Percentiles rank a stretch among this genome's conserved stretches.
Conservation (phyloP, 2,329 filamentous ascomycete genomes). For the Alternaria longipes region DNA sequence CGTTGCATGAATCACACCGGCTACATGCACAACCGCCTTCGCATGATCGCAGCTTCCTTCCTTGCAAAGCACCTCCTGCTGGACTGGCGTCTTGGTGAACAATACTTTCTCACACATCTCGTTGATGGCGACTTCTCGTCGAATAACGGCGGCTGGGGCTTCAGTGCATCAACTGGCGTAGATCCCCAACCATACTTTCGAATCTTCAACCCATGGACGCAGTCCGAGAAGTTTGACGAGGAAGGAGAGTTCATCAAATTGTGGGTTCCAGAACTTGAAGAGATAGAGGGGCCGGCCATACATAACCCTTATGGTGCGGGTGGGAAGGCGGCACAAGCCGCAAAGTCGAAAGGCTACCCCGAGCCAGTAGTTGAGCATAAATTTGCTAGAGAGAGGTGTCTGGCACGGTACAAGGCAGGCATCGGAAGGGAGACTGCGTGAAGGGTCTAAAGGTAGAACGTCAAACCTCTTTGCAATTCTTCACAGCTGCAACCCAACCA, state of each 20-base stretch:
- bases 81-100: slow-evolving; percentile 61
- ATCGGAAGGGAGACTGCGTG: slow-evolving; percentile 61
- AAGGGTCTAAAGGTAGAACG: background rate
- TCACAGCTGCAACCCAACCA: background rate
- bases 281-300: slow-evolving; percentile 71
- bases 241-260: slow-evolving; percentile 81
- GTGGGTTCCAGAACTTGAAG: slow-evolving; percentile 80
- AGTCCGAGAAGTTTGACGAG: slow-evolving; percentile 86
- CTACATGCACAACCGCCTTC: slow-evolving; percentile 63
- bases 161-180: slow-evolving; percentile 73
- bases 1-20: slow-evolving; percentile 59
- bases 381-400: slow-evolving; percentile 70
- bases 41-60: slow-evolving; percentile 62
- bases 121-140: slow-evolving; percentile 60
- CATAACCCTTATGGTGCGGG: slow-evolving; percentile 82
- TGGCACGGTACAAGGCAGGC: slow-evolving; percentile 75
- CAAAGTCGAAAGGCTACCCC: slow-evolving; percentile 76
- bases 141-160: slow-evolving; percentile 72
- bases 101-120: slow-evolving; percentile 61
- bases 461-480: background rate
- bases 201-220: slow-evolving; percentile 85
- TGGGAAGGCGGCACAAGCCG: slow-evolving; percentile 60
- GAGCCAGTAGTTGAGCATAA: slow-evolving; percentile 79
- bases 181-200: slow-evolving; percentile 91
- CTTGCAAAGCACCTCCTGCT: slow-evolving; percentile 60